These are phyloP conservation scores for Cerioporus squamosus DNA, from an alignment of 1,284 basidiomycete genomes.

Conservation along the genomic window DNA sequence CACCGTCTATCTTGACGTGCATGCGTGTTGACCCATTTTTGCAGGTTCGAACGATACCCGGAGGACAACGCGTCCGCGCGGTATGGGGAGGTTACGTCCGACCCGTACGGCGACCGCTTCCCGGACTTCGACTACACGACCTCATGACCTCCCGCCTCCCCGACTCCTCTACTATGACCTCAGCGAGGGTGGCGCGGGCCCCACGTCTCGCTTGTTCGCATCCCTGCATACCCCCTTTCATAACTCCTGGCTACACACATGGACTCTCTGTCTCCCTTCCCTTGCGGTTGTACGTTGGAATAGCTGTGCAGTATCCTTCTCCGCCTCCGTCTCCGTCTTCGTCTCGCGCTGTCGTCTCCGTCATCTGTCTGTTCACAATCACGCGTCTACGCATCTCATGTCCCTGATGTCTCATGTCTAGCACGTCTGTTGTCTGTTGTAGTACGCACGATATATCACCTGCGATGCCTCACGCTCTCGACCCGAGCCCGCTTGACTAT, in stretches of 20 bases:
- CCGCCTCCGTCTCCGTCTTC: not conserved
- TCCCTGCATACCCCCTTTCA: not conserved
- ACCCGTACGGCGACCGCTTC: constrained; percentile 63
- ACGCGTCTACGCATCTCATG: too few species aligned
- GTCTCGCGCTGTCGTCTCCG: not conserved
- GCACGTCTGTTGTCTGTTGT: too few species aligned
- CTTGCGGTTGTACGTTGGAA: too few species aligned
- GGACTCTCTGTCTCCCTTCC: too few species aligned
- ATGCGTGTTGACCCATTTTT: constrained; percentile 2
- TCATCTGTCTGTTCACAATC: not conserved
- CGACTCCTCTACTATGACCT: not conserved
- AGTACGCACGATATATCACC: too few species aligned
- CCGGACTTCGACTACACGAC: constrained; percentile 68
- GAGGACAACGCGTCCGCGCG: constrained; percentile 64
- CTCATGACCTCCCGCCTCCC: constrained; percentile 6
- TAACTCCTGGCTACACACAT: not conserved
- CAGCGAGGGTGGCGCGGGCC: too few species aligned
- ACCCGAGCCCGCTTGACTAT: too few species aligned
- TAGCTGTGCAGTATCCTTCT: too few species aligned
- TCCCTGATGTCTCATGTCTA: too few species aligned
- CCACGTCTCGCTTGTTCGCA: not conserved
- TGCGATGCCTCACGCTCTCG: too few species aligned
- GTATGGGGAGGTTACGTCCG: constrained; percentile 61
- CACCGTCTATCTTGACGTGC: not conserved
- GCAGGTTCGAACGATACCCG: constrained; percentile 77